phyloP scores from a whole-genome alignment of 176 grass and related monocot species.

The Pharus latifolius region DNA sequence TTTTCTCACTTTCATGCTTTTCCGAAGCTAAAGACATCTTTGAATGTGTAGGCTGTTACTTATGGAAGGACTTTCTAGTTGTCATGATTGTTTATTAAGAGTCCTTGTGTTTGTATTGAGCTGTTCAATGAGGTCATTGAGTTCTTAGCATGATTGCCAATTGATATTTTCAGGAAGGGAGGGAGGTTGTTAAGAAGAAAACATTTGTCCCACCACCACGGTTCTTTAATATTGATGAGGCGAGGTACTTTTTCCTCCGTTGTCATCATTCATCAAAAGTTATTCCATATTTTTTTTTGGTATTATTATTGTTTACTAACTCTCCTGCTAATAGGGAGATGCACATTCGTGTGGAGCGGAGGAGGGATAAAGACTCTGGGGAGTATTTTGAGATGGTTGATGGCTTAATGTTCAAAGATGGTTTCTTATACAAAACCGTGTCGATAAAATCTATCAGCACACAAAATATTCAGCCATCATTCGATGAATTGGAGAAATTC shows the following conservation, averaged over 20 bases:
- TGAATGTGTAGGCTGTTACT: not conserved
- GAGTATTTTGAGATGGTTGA: conserved; percentile 91
- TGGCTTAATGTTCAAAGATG: conserved; percentile 90
- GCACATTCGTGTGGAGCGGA: conserved; percentile 71
- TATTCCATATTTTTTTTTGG: not conserved
- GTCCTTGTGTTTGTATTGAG: conserved; percentile 11
- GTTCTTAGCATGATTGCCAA: not conserved
- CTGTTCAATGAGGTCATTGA: not conserved
- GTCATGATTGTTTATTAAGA: not conserved
- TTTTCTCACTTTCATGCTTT: not conserved
- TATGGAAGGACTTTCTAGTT: not conserved
- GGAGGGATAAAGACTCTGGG: conserved; percentile 59
- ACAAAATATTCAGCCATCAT: conserved; percentile 66
- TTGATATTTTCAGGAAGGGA: conserved; percentile 67
- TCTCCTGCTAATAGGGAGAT: conserved; percentile 54
- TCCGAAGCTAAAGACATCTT: not conserved
- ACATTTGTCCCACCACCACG: conserved; percentile 90
- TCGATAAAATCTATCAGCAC: conserved; percentile 76
- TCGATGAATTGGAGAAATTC: conserved; percentile 96
- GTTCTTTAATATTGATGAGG: conserved; percentile 97
- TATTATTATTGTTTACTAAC: conserved; percentile 23
- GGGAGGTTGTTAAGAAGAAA: conserved; percentile 82
- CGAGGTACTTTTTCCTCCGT: conserved; percentile 47
- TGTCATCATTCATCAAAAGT: not conserved
- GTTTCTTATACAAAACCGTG: conserved; percentile 88